Percentiles rank a stretch among this genome's conserved stretches.
These are phyloP conservation scores for Trichaptum fuscoviolaceum DNA, from an alignment of 768 basidiomycete genomes.

Conservation along the genomic window DNA sequence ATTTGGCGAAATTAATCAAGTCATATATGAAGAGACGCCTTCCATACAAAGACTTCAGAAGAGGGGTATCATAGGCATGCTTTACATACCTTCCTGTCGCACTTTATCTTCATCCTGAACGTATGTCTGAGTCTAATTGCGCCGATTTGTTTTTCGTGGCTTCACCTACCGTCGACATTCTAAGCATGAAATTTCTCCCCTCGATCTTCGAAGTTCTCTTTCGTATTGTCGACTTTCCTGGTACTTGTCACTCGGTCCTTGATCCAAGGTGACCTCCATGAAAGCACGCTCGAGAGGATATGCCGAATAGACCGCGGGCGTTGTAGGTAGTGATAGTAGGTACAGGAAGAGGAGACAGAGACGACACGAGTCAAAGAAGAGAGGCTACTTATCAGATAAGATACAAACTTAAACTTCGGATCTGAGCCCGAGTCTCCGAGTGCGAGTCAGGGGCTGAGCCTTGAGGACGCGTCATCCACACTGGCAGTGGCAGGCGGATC, in stretches of 20 bases:
- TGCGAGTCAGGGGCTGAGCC: background rate
- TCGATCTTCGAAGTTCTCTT: background rate
- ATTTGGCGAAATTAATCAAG: background rate
- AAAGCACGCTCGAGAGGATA: too few relatives aligned
- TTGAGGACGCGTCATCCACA: background rate
- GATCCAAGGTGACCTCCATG: background rate
- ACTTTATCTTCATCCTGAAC: constrained; percentile 67
- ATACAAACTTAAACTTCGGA: background rate
- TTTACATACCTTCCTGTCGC: constrained; percentile 77
- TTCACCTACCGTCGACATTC: constrained; percentile 65
- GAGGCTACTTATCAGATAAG: background rate
- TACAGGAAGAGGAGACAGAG: background rate
- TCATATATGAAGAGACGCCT: constrained; percentile 16
- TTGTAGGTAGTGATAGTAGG: too few relatives aligned
- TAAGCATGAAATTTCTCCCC: constrained; percentile 62
- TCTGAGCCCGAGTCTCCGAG: background rate
- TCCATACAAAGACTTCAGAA: constrained; percentile 29
- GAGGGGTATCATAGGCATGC: constrained; percentile 39
- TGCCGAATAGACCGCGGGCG: too few relatives aligned
- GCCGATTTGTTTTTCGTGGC: background rate
- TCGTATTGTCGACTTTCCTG: background rate
- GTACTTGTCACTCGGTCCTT: background rate
- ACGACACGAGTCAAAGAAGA: too few relatives aligned
- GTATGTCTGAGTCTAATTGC: background rate
- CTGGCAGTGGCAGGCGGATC: too few relatives aligned